phyloP scores from a whole-genome alignment of 208 protist species.

The Crithidia thermophila region DNA sequence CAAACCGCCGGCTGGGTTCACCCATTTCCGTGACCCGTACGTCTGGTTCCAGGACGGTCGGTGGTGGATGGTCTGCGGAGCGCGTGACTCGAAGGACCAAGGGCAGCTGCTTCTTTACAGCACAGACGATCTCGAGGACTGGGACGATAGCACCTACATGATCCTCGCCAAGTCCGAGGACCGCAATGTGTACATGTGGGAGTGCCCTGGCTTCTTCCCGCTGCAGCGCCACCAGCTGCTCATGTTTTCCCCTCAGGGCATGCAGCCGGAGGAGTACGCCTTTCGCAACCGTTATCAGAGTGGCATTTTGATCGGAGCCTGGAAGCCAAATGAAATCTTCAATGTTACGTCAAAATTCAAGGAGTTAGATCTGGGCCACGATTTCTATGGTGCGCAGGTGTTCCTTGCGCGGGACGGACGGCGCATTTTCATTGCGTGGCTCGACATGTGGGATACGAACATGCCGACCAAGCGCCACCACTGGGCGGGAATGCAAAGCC shows the following conservation, averaged over 20 bases:
- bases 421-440: constrained; percentile 53
- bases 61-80: constrained; percentile 72
- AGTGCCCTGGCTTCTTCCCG: constrained; percentile 52
- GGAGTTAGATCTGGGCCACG: constrained; percentile 47
- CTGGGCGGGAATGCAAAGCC: constrained; percentile 49
- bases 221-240: constrained; percentile 34
- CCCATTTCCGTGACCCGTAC: constrained; percentile 52
- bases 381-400: constrained; percentile 54
- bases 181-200: constrained; percentile 64
- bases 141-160: constrained; percentile 66
- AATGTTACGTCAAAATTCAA: constrained; percentile 38
- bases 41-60: constrained; percentile 58
- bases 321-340: constrained; percentile 46
- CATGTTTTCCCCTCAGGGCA: constrained; percentile 46
- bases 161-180: constrained; percentile 59
- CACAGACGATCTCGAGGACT: constrained; percentile 70
- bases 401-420: constrained; percentile 43
- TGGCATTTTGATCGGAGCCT: constrained; percentile 43
- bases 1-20: constrained; percentile 65
- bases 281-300: constrained; percentile 50
- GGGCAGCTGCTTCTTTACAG: constrained; percentile 67
- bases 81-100: constrained; percentile 56
- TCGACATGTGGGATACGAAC: constrained; percentile 63
- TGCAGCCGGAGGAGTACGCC: constrained; percentile 32
- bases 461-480: constrained; percentile 55